A percentile compares a stretch with the other conserved stretches of the same genome.
Evolutionary conservation across 208 protist species (phyloP).

Genomic region (Acanthamoeba quina): DNA sequence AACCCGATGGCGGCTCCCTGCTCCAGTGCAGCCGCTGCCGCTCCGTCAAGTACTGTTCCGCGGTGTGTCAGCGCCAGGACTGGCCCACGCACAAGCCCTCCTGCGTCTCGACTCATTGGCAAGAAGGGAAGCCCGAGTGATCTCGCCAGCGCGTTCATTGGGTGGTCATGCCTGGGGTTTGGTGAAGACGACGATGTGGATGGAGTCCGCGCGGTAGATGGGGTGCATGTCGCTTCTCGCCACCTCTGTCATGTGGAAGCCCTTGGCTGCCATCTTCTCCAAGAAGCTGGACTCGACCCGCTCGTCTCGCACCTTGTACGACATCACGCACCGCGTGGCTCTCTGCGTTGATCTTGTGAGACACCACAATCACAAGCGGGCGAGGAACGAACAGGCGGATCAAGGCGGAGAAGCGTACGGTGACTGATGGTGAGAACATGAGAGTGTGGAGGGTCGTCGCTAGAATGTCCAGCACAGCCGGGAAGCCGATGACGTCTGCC

Average conservation of each 20-base stretch:
- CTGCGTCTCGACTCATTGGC: background rate
- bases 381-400: background rate
- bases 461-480: constrained; percentile 17
- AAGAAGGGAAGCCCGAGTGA: too few relatives aligned
- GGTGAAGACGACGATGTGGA: constrained; percentile 27
- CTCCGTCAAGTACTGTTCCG: constrained; percentile 14
- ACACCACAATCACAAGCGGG: background rate
- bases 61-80: background rate
- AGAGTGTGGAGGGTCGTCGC: background rate
- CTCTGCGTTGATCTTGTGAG: background rate
- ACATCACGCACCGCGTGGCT: background rate
- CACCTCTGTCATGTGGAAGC: background rate
- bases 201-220: background rate
- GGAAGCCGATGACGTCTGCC: constrained; percentile 26
- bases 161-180: background rate
- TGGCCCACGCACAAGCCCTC: background rate
- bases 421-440: constrained; percentile 2
- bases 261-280: constrained; percentile 16
- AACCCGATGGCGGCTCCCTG: background rate
- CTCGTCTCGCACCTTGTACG: constrained; percentile 28
- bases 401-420: background rate
- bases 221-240: background rate
- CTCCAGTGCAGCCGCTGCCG: constrained; percentile 1
- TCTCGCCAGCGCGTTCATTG: too few relatives aligned
- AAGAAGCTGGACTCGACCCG: constrained; percentile 14